Conservation (phyloP, 2,329 filamentous ascomycete genomes). For the Colletotrichum paranaense region DNA sequence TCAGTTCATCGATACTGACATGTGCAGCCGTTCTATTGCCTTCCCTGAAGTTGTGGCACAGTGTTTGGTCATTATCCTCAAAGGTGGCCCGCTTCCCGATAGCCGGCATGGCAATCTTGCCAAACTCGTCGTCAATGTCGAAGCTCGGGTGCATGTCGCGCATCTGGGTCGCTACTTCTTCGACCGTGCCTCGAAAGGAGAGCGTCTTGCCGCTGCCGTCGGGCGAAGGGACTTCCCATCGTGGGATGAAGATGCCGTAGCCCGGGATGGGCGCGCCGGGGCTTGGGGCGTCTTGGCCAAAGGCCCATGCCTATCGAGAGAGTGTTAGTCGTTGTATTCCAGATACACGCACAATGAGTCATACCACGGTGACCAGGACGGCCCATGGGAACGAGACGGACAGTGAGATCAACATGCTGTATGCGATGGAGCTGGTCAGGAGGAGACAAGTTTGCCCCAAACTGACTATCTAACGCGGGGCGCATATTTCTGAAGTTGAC, state of each 20-base stretch:
- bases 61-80: not conserved
- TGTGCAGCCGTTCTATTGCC: slow-evolving; percentile 14
- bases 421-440: not conserved
- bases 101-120: not conserved
- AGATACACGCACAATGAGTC: not conserved
- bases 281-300: not conserved
- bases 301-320: not conserved
- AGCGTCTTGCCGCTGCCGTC: slow-evolving; percentile 14
- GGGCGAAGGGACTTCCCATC: slow-evolving; percentile 5
- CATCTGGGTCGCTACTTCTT: slow-evolving; percentile 7
- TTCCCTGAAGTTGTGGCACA: slow-evolving; percentile 20
- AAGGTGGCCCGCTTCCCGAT: slow-evolving; percentile 1
- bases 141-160: not conserved
- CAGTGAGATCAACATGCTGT: not conserved
- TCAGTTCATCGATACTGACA: slow-evolving; percentile 8
- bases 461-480: not conserved
- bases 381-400: not conserved
- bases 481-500: not conserved
- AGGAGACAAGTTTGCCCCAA: no score
- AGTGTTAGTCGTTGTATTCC: not conserved
- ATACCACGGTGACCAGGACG: not conserved
- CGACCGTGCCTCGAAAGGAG: slow-evolving; percentile 4
- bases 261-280: slow-evolving; percentile 4
- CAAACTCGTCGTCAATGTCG: not conserved
- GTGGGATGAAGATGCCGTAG: slow-evolving; percentile 1